A percentile compares a stretch with the other conserved stretches of the same genome.
Evolutionary conservation across 257 asterid genomes (phyloP).

Genomic region (Solanum clarkiae): DNA sequence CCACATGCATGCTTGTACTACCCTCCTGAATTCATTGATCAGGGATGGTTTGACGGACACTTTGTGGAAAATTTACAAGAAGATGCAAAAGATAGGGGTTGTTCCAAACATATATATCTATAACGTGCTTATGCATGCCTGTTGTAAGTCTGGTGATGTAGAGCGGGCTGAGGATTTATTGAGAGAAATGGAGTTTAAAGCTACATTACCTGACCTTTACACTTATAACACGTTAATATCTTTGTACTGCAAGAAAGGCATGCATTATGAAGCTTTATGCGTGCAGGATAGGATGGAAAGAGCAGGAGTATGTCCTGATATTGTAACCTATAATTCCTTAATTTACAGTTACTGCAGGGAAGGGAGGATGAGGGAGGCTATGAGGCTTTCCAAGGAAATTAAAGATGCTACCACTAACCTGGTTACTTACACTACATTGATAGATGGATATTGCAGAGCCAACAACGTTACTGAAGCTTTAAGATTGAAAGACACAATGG

Average conservation of each 20-base stretch:
- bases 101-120: slow-evolving; percentile 62
- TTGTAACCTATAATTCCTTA: slow-evolving; percentile 70
- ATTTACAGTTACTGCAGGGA: slow-evolving; percentile 73
- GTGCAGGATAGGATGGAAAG: slow-evolving; percentile 81
- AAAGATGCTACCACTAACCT: slow-evolving; percentile 49
- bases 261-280: slow-evolving; percentile 84
- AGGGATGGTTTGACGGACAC: slow-evolving; percentile 58
- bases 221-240: slow-evolving; percentile 73
- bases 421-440: slow-evolving; percentile 73
- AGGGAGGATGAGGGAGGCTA: slow-evolving; percentile 89
- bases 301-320: slow-evolving; percentile 59
- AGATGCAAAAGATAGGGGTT: slow-evolving; percentile 60
- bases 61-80: slow-evolving; percentile 60
- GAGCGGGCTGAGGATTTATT: slow-evolving; percentile 55
- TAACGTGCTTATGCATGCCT: slow-evolving; percentile 78
- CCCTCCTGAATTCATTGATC: slow-evolving; percentile 64
- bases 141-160: slow-evolving; percentile 62
- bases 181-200: slow-evolving; percentile 61
- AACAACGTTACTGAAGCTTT: slow-evolving; percentile 56
- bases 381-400: slow-evolving; percentile 57
- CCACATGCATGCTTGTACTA: slow-evolving; percentile 78
- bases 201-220: slow-evolving; percentile 59
- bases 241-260: slow-evolving; percentile 71
- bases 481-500: slow-evolving; percentile 43
- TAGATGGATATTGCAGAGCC: slow-evolving; percentile 74